Base-by-base conservation (phyloP, 2,329 filamentous ascomycete species). In the Alternaria atra region DNA sequence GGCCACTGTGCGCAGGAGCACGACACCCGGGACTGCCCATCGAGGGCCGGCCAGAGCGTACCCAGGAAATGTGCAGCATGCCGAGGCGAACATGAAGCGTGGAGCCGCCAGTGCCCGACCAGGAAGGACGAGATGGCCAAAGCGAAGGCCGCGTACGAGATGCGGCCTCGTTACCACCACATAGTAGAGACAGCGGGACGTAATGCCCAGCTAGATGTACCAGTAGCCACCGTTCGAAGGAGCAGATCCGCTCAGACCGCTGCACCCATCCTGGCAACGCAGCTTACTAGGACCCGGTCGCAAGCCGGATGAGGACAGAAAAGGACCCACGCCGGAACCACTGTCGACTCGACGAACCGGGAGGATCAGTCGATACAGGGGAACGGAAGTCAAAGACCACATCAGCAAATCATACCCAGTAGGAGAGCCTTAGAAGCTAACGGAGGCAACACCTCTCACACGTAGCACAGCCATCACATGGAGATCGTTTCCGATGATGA, bases 61-160 rank as follows among this genome's bases (percentile, higher is more conserved):
- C 6, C 60, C 10, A 65, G 62, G 52, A 68, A 64, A 59, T 68
- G 51, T 52, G 55, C 60, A 1, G 29, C 54, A 20, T 68, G 58
- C 60, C 48, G 48, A 6, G 58, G 64, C 53, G 59, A 60, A 10
- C 55, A 68, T 50, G 54, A 66, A 54, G 63, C 52, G 37, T 64
- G 51, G 61, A 64, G 50, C 58, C 47, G 46, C 54, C 51, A 61
- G 27, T 68, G 50, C 54, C 58, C 56, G n/a, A 62, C 61, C 27
- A 64, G 65, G 44, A 62, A 64, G 51, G 64, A 60, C 25, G 55
- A 66, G 55, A 60, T 59, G 23, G 57, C 52, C 17, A 63, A 63
- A 43, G 57, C 53, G n/a, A 65, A 59, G 46, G 42, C 44, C n/a
- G 59, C 62, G 29, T 65, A 63, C 55, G 52, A 61, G 5, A 65